Percentiles rank a stretch among this genome's conserved stretches.
Conservation (phyloP, 2,329 filamentous ascomycete genomes). For the Coniochaeta sp. region DNA sequence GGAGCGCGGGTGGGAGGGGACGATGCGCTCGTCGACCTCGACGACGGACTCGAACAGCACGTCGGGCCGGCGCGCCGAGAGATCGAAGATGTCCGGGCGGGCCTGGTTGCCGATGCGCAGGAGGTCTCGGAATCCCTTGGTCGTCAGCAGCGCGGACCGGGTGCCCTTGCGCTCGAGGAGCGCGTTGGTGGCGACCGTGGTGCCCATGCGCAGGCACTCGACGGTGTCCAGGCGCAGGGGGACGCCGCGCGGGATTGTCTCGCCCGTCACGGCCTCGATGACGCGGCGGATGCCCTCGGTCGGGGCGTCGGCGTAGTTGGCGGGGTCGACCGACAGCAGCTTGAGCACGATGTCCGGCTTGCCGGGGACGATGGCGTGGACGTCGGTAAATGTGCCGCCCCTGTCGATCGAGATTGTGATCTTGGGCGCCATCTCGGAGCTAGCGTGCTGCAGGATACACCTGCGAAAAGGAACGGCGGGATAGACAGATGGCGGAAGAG, state of each 20-base stretch:
- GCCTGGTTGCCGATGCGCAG: constrained; percentile 2
- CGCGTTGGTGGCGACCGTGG: constrained; percentile 63
- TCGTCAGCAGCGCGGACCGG: constrained; percentile 57
- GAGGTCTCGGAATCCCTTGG: constrained; percentile 45
- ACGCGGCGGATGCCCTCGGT: constrained; percentile 58
- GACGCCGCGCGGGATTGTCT: constrained; percentile 52
- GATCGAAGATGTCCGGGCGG: constrained; percentile 4
- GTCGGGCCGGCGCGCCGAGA: constrained; percentile 1
- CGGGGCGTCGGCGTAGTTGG: constrained; percentile 61
- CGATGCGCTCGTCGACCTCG: constrained; percentile 60
- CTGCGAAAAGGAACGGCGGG: background rate
- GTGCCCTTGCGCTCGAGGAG: constrained; percentile 60
- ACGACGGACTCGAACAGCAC: constrained; percentile 3
- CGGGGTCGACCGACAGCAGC: constrained; percentile 59
- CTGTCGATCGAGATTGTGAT: constrained; percentile 29
- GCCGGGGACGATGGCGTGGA: constrained; percentile 52
- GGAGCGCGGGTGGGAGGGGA: background rate
- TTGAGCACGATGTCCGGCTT: constrained; percentile 63
- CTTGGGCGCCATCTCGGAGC: constrained; percentile 5
- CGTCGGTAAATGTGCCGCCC: constrained; percentile 62
- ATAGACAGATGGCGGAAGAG: too few relatives aligned
- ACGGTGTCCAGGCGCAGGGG: constrained; percentile 42
- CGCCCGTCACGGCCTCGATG: constrained; percentile 24
- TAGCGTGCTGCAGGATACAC: background rate
- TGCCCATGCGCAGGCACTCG: constrained; percentile 52